Percentiles rank a stretch among this genome's conserved stretches.
These are phyloP conservation scores for Globisporangium parvum DNA, from an alignment of 352 stramenopile genomes.

Conservation along the genomic window DNA sequence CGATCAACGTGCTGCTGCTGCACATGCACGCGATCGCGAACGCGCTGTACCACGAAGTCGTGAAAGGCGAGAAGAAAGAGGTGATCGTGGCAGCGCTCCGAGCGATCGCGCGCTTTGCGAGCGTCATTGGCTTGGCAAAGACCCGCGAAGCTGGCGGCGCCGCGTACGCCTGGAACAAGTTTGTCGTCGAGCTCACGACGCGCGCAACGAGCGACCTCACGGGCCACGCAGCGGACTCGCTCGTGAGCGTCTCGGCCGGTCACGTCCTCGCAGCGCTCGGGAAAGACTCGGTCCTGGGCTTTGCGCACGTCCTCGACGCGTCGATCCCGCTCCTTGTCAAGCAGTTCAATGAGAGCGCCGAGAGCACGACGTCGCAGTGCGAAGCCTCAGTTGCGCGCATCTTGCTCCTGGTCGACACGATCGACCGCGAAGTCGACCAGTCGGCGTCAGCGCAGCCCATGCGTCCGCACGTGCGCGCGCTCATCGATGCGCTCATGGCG, in stretches of 20 bases:
- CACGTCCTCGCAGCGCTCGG: slow-evolving; percentile 62
- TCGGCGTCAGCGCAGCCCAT: slow-evolving; percentile 64
- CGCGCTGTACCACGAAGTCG: slow-evolving; percentile 74
- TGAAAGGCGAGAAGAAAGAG: slow-evolving; percentile 81
- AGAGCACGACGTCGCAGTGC: slow-evolving; percentile 46
- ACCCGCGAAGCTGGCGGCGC: slow-evolving; percentile 44
- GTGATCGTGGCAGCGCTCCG: slow-evolving; percentile 58
- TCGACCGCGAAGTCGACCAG: slow-evolving; percentile 80
- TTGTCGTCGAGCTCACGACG: slow-evolving; percentile 72
- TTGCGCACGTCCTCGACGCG: slow-evolving; percentile 66
- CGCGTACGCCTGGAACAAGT: slow-evolving; percentile 79
- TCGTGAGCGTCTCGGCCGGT: slow-evolving; percentile 71
- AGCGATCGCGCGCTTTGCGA: slow-evolving; percentile 60
- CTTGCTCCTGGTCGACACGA: slow-evolving; percentile 72
- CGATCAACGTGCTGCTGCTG: slow-evolving; percentile 70
- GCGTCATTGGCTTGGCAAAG: slow-evolving; percentile 57
- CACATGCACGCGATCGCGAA: slow-evolving; percentile 60
- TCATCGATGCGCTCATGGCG: slow-evolving; percentile 54
- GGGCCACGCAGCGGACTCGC: slow-evolving; percentile 71
- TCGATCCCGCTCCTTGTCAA: slow-evolving; percentile 54
- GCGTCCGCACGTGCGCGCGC: slow-evolving; percentile 46
- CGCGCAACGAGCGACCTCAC: slow-evolving; percentile 57
- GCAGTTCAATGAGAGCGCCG: slow-evolving; percentile 43
- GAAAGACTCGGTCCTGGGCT: slow-evolving; percentile 56
- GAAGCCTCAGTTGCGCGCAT: slow-evolving; percentile 64